Evolutionary conservation across 2,329 filamentous ascomycete genomes (phyloP).

Genomic region (Colletotrichum euphorbiae): DNA sequence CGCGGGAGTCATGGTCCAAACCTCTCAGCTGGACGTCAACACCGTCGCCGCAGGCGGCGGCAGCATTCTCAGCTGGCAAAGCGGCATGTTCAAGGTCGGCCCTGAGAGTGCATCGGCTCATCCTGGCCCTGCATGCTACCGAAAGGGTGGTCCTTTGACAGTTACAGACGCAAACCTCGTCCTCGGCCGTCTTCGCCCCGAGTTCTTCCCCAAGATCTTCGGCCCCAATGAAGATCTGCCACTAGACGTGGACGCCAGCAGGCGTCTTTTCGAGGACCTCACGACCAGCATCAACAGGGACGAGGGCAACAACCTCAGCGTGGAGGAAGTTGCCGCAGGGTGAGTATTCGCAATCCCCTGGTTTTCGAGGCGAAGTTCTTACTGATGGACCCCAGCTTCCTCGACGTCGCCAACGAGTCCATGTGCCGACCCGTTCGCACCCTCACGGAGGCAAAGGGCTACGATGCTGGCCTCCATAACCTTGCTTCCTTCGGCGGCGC

Average conservation of each 20-base stretch:
- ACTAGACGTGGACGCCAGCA: constrained; percentile 56
- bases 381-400: constrained; percentile 42
- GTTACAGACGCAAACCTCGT: constrained; percentile 80
- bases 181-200: constrained; percentile 68
- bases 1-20: constrained; percentile 73
- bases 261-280: constrained; percentile 55
- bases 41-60: constrained; percentile 80
- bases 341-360: neutral
- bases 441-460: constrained; percentile 51
- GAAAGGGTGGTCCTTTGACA: constrained; percentile 76
- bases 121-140: constrained; percentile 78
- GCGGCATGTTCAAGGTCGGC: constrained; percentile 79
- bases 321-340: constrained; percentile 63
- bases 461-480: constrained; percentile 49
- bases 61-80: constrained; percentile 75
- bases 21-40: constrained; percentile 70
- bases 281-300: constrained; percentile 56
- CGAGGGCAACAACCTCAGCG: constrained; percentile 42
- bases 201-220: constrained; percentile 80
- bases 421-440: constrained; percentile 52
- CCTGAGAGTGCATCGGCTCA: constrained; percentile 78
- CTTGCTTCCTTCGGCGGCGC: constrained; percentile 51
- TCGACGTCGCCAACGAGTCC: constrained; percentile 51
- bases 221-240: constrained; percentile 73
- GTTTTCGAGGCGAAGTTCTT: neutral